phyloP scores from a whole-genome alignment of 768 basidiomycete species.

The Tulasnella sp. region DNA sequence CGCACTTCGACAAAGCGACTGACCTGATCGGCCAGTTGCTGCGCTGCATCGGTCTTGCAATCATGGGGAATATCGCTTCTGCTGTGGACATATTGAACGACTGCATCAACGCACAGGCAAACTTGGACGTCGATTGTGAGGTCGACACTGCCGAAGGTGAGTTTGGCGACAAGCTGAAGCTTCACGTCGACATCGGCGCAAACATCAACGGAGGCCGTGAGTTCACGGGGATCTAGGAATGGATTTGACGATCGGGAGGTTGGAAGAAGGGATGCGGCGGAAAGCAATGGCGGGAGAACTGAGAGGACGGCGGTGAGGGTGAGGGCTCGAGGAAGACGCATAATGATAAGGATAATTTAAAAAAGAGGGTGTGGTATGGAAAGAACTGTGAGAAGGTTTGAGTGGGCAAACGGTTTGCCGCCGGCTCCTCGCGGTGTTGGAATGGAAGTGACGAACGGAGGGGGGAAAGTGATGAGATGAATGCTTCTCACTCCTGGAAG shows the following conservation, averaged over 20 bases:
- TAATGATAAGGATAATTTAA: neutral
- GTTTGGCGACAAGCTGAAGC: neutral
- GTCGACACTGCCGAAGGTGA: neutral
- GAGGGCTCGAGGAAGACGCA: neutral
- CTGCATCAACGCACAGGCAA: neutral
- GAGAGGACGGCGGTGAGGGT: neutral
- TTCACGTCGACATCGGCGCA: neutral
- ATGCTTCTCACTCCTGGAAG: too few species aligned
- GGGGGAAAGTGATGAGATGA: too few species aligned
- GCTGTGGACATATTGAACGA: neutral
- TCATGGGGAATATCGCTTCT: neutral
- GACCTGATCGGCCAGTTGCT: neutral
- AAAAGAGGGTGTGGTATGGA: neutral
- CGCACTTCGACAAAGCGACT: neutral
- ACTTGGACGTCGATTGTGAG: neutral
- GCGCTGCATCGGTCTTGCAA: neutral
- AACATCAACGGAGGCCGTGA: neutral
- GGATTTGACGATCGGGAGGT: neutral
- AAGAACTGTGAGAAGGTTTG: neutral
- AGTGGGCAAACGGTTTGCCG: too few species aligned
- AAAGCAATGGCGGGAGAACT: neutral
- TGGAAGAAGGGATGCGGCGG: neutral
- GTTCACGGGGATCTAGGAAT: neutral
- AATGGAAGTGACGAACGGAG: too few species aligned
- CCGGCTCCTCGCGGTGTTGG: too few species aligned